Evolutionary conservation across 2,329 filamentous ascomycete genomes (phyloP), one percentile per base, ranked within the genome.

Genomic region (Neocucurbitaria cava): DNA sequence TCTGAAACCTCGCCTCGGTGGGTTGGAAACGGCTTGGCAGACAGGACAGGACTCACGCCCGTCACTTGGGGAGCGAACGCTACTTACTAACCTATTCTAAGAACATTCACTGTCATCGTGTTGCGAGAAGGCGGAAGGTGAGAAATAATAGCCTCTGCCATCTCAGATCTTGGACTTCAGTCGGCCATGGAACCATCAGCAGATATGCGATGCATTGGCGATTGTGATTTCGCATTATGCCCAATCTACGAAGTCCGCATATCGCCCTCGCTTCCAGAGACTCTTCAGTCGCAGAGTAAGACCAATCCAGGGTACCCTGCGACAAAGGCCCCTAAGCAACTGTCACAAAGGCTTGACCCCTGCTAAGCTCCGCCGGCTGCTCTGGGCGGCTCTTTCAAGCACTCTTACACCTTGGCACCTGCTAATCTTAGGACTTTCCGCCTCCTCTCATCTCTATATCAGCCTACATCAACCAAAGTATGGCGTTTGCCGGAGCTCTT

Each of bases 331-430:
- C 49, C 54, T 46, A 64, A 68, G 65, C 65, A 66, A 48, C 49
- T 66, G 61, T 67, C 56, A 59, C 56, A 59, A 49, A 54, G 46
- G 55, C 59, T 65, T 63, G 50, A 64, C 51, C 56, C 57, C 47
- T 59, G 58, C 43, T 18, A 40, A 41, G 50, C 43, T 28, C 49
- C 54, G 33, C 46, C 36, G 31, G 24, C 23, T 46, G 44, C 55
- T 47, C 58, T 65, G 56, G 59, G 51, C 62, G 20, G 15, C 35
- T 42, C 46, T 49, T 49, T n/a, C n/a, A 49, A 64, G 51, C 50
- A 49, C 30, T 23, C 7, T 48, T 28, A 11, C 17, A 30, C 24
- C 62, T 66, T 63, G 62, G 63, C 62, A 52, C 33, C 46, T 43
- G 41, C 46, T 44, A 26, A 36, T 47, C 44, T 49, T 21, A 39